Percentiles rank a stretch among this genome's conserved stretches.
Conservation (phyloP, 495 filamentous ascomycete species). For the Tuber melanosporum region DNA sequence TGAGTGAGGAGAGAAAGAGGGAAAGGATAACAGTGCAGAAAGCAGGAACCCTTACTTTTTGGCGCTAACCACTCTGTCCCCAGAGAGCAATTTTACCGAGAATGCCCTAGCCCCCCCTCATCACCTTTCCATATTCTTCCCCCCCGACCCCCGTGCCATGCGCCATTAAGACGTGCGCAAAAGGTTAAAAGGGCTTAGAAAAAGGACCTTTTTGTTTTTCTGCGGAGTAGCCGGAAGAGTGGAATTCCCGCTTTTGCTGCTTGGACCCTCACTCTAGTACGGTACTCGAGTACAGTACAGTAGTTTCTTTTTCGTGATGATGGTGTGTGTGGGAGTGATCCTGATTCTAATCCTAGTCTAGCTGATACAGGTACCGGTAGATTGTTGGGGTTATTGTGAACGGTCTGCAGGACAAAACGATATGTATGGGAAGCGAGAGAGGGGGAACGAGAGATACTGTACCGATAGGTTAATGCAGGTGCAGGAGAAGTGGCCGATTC, state of each 20-base stretch:
- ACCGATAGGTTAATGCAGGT: not conserved
- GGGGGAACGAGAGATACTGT: not conserved
- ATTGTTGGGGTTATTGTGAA: not conserved
- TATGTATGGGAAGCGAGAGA: not conserved
- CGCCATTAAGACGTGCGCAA: not conserved
- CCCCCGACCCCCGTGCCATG: conserved; percentile 34
- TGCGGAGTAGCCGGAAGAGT: not conserved
- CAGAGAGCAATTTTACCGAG: conserved; percentile 43
- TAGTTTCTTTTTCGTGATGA: not conserved
- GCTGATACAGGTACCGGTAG: not conserved
- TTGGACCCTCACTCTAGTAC: not conserved
- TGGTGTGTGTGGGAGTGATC: not conserved
- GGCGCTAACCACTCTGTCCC: not conserved
- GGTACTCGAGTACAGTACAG: too few relatives aligned
- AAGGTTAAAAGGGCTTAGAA: not conserved
- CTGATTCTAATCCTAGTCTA: not conserved
- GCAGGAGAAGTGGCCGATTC: conserved; percentile 3
- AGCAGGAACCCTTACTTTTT: conserved; percentile 2
- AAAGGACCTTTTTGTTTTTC: not conserved
- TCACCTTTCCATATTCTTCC: conserved; percentile 51
- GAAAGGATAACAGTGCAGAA: conserved; percentile 59
- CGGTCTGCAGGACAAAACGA: not conserved
- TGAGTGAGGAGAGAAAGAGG: not conserved
- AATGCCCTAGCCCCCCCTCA: conserved; percentile 56
- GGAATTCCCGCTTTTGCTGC: not conserved